Evolutionary conservation across 495 filamentous ascomycete genomes (phyloP), one percentile per base, ranked within the genome.

Genomic region (Penicillium subrubescens): DNA sequence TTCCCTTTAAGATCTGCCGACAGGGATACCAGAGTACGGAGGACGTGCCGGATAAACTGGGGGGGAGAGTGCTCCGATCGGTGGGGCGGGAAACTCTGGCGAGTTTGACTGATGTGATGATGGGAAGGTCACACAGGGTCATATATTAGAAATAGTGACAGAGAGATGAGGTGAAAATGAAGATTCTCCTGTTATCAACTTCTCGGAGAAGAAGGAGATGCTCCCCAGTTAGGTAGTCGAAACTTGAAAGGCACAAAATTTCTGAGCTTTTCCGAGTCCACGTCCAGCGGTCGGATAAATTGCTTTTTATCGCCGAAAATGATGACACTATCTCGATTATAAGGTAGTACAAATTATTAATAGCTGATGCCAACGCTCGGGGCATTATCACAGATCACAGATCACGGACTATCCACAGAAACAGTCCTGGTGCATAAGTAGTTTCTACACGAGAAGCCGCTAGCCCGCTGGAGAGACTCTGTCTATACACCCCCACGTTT

Each of bases 21-120:
- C 57, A 50, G 57, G 51, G 41, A 60, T 57, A 14, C 17, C 27
- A 27, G 25, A 2, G 25, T 33, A 33, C 31, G 31, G 31, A 33
- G 31, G 31, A 33, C 5, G 31, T 25, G 12, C 50, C 51, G 56
- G 65, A 64, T 44, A 60, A 67, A 51, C 52, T 57, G 46, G 44
- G 27, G 46, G 44, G 33, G 35, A 56, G 33, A 56, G 33, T 51
- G 34, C 21, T 39, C 44, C 46, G 46, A 60, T 37, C 59, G 33
- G 44, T 46, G 59, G 59, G 59, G 58, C 19, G 11, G 27, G 35
- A 21, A 34, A 34, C 17, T 25, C 25, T 48, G n/a, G 44, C 19
- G 44, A 48, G 25, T 11, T 23, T 43, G 39, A 43, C 39, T 6
- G 15, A 5, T 6, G 39, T 33, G 39, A 43, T 7, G 43, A 44